These are phyloP conservation scores for Xylaria curta DNA, from an alignment of 495 filamentous ascomycete genomes.

Conservation along the genomic window DNA sequence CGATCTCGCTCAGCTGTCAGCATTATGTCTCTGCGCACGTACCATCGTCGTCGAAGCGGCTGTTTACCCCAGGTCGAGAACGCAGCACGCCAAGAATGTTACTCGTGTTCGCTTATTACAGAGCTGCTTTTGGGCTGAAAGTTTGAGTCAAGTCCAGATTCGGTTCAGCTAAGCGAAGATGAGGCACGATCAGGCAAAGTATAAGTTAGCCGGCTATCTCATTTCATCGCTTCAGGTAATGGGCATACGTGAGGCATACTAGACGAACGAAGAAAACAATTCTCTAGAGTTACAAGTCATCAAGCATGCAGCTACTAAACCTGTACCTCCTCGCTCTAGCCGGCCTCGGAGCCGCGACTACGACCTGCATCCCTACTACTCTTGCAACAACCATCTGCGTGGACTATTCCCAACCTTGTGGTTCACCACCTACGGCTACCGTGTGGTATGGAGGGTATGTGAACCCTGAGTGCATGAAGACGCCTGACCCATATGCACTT, in stretches of 20 bases:
- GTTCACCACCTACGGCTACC: slow-evolving; percentile 22
- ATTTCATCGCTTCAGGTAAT: background rate
- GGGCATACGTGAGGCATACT: background rate
- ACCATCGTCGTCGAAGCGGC: background rate
- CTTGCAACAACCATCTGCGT: slow-evolving; percentile 11
- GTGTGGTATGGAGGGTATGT: slow-evolving; percentile 22
- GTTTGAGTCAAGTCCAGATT: background rate
- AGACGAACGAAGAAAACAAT: background rate
- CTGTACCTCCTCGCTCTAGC: slow-evolving; percentile 2
- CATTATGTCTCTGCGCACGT: background rate
- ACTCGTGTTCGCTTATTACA: slow-evolving; percentile 18
- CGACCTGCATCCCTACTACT: slow-evolving; percentile 14
- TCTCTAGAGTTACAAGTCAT: background rate
- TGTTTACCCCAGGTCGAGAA: slow-evolving; percentile 17
- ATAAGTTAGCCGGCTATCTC: slow-evolving; percentile 10
- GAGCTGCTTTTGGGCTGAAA: slow-evolving; percentile 1
- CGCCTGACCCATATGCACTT: background rate
- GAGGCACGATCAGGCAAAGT: background rate
- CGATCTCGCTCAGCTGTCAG: slow-evolving; percentile 8
- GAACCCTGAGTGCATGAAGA: background rate
- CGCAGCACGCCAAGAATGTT: slow-evolving; percentile 15
- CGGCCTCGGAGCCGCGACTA: slow-evolving; percentile 19
- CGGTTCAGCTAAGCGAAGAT: slow-evolving; percentile 16
- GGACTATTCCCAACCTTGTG: slow-evolving; percentile 15
- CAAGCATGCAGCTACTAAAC: slow-evolving; percentile 20